Percentiles rank a stretch among this genome's conserved stretches.
Conservation (phyloP, 768 basidiomycete genomes). For the Collybiopsis confluens region DNA sequence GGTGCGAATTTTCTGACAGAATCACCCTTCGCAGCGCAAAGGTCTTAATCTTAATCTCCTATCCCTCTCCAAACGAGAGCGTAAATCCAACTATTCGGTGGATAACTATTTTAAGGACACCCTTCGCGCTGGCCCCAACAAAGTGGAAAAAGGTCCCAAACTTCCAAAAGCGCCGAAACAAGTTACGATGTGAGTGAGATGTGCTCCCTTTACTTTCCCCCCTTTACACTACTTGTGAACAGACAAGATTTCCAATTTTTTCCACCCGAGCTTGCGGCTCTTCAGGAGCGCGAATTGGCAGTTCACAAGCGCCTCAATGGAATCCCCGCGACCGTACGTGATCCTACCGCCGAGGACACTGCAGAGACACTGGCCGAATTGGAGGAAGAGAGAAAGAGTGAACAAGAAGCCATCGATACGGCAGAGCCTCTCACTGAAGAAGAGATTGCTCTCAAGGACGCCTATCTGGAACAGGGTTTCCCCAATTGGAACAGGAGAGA, state of each 20-base stretch:
- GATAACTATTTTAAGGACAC: slow-evolving; percentile 95
- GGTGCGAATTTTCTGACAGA: neutral
- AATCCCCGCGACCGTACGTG: slow-evolving; percentile 59
- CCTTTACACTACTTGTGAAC: too few relatives aligned
- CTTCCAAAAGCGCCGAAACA: slow-evolving; percentile 86
- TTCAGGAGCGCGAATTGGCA: slow-evolving; percentile 85
- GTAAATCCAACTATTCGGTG: slow-evolving; percentile 91
- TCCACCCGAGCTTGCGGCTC: slow-evolving; percentile 68
- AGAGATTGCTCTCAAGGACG: slow-evolving; percentile 78
- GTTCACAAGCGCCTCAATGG: slow-evolving; percentile 75
- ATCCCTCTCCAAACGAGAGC: slow-evolving; percentile 88
- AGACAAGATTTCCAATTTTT: slow-evolving; percentile 99
- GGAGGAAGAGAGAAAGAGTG: slow-evolving; percentile 72
- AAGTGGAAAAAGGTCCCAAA: slow-evolving; percentile 78
- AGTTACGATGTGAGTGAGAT: slow-evolving; percentile 63
- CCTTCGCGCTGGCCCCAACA: slow-evolving; percentile 73
- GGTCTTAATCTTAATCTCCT: slow-evolving; percentile 70
- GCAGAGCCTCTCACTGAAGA: slow-evolving; percentile 91
- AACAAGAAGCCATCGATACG: slow-evolving; percentile 85
- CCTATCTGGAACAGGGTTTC: slow-evolving; percentile 74
- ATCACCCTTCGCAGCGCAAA: slow-evolving; percentile 59
- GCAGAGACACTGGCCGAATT: slow-evolving; percentile 56
- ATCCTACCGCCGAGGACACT: slow-evolving; percentile 70
- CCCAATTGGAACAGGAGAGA: slow-evolving; percentile 89
- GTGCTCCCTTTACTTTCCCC: neutral